Evolutionary conservation across 345 rosid species (phyloP).

Genomic region (Corchorus olitorius): DNA sequence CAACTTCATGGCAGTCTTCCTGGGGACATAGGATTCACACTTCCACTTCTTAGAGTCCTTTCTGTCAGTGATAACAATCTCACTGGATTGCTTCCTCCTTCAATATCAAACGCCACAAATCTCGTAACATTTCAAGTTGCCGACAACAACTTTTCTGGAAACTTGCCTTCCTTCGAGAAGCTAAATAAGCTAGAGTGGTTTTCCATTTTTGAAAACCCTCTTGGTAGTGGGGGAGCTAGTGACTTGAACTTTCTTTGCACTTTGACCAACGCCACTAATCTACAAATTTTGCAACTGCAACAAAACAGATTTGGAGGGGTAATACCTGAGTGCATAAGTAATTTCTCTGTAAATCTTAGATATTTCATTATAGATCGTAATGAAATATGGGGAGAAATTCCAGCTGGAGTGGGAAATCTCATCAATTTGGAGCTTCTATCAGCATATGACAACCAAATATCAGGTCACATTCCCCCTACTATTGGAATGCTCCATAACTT

Average conservation of each 20-base stretch:
- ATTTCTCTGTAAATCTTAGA: neutral
- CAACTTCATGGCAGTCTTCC: neutral
- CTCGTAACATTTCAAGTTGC: neutral
- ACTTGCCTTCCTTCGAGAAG: conserved; percentile 1
- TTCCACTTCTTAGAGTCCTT: neutral
- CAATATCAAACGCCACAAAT: conserved; percentile 8
- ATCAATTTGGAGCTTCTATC: conserved; percentile 14
- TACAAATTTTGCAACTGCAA: neutral
- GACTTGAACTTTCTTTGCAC: conserved; percentile 9
- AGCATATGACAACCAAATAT: neutral
- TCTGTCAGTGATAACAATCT: neutral
- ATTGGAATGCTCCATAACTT: conserved; percentile 13
- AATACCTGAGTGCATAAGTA: conserved; percentile 2
- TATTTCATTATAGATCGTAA: neutral
- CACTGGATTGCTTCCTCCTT: neutral
- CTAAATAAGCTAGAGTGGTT: neutral
- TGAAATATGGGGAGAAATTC: conserved; percentile 12
- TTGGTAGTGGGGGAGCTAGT: neutral
- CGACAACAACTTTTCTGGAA: neutral
- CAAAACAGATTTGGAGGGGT: neutral
- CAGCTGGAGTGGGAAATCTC: conserved; percentile 12
- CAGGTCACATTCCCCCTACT: conserved; percentile 10
- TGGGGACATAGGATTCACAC: neutral
- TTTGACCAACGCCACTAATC: neutral
- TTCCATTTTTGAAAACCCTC: neutral